Base-by-base conservation (phyloP, 352 stramenopile genomes). In the Pythium rishiriense region DNA sequence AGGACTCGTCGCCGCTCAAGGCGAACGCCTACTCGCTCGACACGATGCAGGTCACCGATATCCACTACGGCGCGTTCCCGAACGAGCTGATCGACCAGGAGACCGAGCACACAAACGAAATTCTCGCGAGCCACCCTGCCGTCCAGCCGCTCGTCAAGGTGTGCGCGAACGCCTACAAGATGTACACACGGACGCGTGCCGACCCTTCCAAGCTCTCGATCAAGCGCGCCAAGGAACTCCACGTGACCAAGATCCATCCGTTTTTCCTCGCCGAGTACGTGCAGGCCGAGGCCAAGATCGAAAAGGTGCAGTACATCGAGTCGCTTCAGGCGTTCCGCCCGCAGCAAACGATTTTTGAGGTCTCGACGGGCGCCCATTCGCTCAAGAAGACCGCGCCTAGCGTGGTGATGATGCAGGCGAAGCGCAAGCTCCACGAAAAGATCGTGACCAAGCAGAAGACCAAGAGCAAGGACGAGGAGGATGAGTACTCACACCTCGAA, bases 41-140 rank as follows among this genome's bases (percentile, higher is more conserved):
- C 35, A 85, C 92, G 17, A 99, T 99, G 96, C 96, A 87, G 29
- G 94, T 98, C 1, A 72, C 97, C 26, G 91, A 98, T 66, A 91
- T 99, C 10, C 97, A 99, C 76, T 99, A 99, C 73, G 98, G 98
- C 37, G 87, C 87, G 26, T 95, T 99, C 66, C 98, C 98, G 33
- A 98, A 99, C 69, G 85, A 90, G 19, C 64, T 94, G n/a, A 86
- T 99, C 39, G 97, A 98, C 58, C 79, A 94, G 55, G 97, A 99
- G 79, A 98, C 95, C 11, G 97, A 99, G 72, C 94, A 96, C 63
- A 87, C 99, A 17, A 78, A 90, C 52, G 83, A 98, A 22, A 81
- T 98, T 28, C 66, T 99, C 48, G 81, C 88, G 22, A 87, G 78
- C 51, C 72, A 94, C 53, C 76, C 85, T 26, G 75, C 93, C 25